Conservation (phyloP, 768 basidiomycete genomes). For the Tylopilus sp. region DNA sequence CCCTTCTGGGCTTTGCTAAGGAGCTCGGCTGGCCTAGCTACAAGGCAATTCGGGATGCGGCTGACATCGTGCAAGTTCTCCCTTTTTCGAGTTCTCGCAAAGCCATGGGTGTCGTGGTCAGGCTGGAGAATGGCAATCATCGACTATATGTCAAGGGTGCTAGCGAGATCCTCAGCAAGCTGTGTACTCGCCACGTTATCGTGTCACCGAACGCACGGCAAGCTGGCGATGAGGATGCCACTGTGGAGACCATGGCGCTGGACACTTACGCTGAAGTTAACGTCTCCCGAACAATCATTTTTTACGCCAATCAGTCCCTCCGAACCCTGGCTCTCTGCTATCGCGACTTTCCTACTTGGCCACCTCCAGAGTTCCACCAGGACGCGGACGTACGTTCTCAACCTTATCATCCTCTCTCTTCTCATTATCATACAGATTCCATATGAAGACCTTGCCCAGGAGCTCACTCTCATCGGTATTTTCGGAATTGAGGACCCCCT, state of each 20-base stretch:
- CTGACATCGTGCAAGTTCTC: constrained; percentile 75
- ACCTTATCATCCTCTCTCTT: background rate
- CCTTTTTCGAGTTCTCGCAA: constrained; percentile 94
- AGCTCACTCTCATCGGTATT: constrained; percentile 85
- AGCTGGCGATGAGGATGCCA: constrained; percentile 16
- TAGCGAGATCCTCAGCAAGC: constrained; percentile 84
- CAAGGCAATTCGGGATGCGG: constrained; percentile 57
- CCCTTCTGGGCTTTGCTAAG: constrained; percentile 81
- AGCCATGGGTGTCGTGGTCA: constrained; percentile 89
- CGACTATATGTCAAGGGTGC: constrained; percentile 91
- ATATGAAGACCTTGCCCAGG: constrained; percentile 62
- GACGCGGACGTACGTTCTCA: constrained; percentile 43
- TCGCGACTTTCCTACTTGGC: constrained; percentile 83
- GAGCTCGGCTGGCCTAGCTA: constrained; percentile 76
- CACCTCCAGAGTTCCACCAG: constrained; percentile 48
- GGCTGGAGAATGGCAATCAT: constrained; percentile 45
- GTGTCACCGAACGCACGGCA: constrained; percentile 38
- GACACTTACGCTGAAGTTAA: constrained; percentile 71
- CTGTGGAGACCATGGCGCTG: constrained; percentile 59
- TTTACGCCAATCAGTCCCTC: constrained; percentile 95
- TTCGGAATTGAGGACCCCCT: constrained; percentile 97
- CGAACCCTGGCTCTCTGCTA: constrained; percentile 95
- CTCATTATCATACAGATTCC: constrained; percentile 45
- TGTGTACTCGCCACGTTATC: constrained; percentile 70
- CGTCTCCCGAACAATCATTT: constrained; percentile 90